Base-by-base conservation (phyloP, 768 basidiomycete species). In the Tylopilus vinaceipallidus region DNA sequence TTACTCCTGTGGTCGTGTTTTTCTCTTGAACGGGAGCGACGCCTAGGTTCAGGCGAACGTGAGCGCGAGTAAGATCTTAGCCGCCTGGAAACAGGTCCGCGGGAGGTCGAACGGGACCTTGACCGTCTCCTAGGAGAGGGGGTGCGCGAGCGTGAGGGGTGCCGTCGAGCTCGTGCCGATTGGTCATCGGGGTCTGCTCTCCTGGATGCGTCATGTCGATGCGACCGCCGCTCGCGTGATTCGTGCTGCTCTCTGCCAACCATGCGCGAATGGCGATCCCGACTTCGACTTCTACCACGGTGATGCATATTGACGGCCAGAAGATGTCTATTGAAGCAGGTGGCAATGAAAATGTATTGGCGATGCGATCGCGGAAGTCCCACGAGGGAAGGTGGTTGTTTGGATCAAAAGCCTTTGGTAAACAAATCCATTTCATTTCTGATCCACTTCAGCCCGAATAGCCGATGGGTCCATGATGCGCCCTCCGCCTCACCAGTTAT, bases 21-120 rank as follows among this genome's bases (percentile, higher is more conserved):
- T 38, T 70, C 70, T 52, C 59, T 67, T 6, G 71, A 73, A 52
- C 68, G 69, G 11, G 75, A 77, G 49, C 55, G 66, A 42, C 63
- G 64, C 44, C 49, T 49, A 14, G 50, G 55, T 30, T 65, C 64
- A 17, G 44, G 66, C 22, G 66, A 67, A 29, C 38, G 65, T 5
- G 64, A 64, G 42, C 61, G 62, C 2, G 65, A 67, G 47, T 45
- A 8, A 14, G 63, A 57, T 46, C 55, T 55, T 0, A 39, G 60
- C 47, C 47, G 47, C 46, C 36, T 54, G 3, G 35, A 34, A 29
- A 40, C 41, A 17, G 53, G 62, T 43, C 55, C 56, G 37, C 51
- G 50, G 27, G 63, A 65, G 12, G 54, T 42, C 11, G 67, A 69
- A 48, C 60, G 58, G 30, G 68, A 65, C 44, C 60, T 50, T 16